These are phyloP conservation scores for Moniliophthora roreri DNA, from an alignment of 1,284 basidiomycete species.

Conservation along the genomic window DNA sequence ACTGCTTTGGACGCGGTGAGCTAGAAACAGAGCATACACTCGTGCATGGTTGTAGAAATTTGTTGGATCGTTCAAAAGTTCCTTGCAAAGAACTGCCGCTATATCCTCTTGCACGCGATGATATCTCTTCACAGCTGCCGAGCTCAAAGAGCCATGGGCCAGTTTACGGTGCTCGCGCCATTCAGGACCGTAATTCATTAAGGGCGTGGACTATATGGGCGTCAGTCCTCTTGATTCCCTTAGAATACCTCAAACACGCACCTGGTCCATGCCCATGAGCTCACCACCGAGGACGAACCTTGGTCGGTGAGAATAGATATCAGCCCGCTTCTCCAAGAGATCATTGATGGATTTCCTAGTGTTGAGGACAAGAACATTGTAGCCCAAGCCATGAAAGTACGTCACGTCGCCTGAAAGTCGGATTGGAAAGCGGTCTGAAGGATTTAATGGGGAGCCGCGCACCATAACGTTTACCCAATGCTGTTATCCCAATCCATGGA, in stretches of 20 bases:
- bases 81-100: conserved; percentile 15
- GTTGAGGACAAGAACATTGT: conserved; percentile 31
- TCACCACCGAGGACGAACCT: conserved; percentile 33
- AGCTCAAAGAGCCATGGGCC: conserved; percentile 22
- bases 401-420: conserved; percentile 28
- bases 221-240: neutral
- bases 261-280: conserved; percentile 31
- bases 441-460: too few species aligned
- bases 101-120: conserved; percentile 22
- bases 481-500: too few species aligned
- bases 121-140: conserved; percentile 24
- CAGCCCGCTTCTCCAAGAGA: conserved; percentile 31
- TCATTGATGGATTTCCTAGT: conserved; percentile 29
- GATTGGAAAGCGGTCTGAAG: too few species aligned
- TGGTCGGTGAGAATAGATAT: conserved; percentile 35
- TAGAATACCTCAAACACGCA: conserved; percentile 8
- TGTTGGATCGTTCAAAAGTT: conserved; percentile 20
- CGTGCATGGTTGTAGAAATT: conserved; percentile 24
- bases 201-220: conserved; percentile 19
- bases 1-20: neutral
- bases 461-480: too few species aligned
- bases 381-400: conserved; percentile 26
- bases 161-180: conserved; percentile 26
- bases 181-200: conserved; percentile 23
- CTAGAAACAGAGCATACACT: conserved; percentile 19